phyloP scores from a whole-genome alignment of 1,284 basidiomycete species.

The Hypsizygus ulmarius region DNA sequence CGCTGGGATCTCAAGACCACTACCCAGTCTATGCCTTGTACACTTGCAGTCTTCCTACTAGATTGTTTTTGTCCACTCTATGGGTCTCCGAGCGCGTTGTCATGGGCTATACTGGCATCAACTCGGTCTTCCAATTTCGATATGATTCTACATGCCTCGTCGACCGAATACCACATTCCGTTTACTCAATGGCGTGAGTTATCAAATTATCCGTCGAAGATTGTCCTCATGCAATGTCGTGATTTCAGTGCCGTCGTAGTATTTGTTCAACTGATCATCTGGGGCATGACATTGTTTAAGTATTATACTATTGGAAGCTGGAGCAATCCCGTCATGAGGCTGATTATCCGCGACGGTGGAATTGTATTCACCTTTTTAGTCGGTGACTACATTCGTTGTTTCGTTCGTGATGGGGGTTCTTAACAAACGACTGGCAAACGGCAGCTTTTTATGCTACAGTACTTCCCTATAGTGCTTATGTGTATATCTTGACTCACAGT shows the following conservation, averaged over 20 bases:
- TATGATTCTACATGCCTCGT: constrained; percentile 15
- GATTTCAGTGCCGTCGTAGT: constrained; percentile 7
- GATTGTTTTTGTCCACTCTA: constrained; percentile 2
- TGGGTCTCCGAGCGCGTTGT: constrained; percentile 6
- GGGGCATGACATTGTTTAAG: constrained; percentile 13
- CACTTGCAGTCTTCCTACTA: constrained; percentile 1
- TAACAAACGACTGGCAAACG: too few species aligned
- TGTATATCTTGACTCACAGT: constrained; percentile 10
- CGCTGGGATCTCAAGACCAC: neutral
- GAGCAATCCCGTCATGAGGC: constrained; percentile 3
- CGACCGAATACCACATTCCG: constrained; percentile 5
- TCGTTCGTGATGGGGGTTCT: neutral
- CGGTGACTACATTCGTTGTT: neutral
- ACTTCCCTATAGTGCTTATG: constrained; percentile 9
- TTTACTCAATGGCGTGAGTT: constrained; percentile 11
- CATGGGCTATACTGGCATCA: constrained; percentile 1
- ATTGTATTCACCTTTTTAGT: constrained; percentile 7
- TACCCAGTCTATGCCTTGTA: constrained; percentile 13
- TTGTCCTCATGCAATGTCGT: neutral
- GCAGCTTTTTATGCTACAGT: constrained; percentile 6
- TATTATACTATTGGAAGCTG: neutral
- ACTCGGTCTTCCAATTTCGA: constrained; percentile 1
- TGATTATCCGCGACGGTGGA: constrained; percentile 9
- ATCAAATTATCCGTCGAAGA: neutral
- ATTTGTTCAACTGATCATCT: constrained; percentile 7